phyloP scores from a whole-genome alignment of 768 basidiomycete genomes.

The Plicaturopsis crispa region DNA sequence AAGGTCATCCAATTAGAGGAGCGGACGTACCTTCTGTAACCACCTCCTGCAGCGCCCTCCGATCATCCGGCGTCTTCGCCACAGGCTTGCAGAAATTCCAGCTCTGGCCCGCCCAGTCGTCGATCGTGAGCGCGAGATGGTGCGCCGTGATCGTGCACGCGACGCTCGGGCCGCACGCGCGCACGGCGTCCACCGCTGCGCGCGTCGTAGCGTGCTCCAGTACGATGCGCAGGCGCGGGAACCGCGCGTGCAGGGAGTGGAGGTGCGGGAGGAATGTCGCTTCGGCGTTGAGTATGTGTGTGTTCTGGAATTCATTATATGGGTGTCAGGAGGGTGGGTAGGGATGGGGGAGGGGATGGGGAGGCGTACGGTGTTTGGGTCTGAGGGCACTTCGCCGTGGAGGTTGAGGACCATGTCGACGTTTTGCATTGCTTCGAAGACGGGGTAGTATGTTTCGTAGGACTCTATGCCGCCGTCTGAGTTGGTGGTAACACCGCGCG shows the following conservation, averaged over 20 bases:
- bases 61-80: conserved; percentile 91
- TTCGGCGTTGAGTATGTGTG: conserved; percentile 92
- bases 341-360: conserved; percentile 2
- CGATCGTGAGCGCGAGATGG: conserved; percentile 88
- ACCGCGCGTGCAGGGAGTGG: conserved; percentile 67
- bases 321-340: conserved; percentile 3
- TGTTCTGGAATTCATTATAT: conserved; percentile 45
- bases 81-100: conserved; percentile 98
- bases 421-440: conserved; percentile 92
- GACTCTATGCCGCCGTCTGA: conserved; percentile 95
- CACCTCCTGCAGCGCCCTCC: conserved; percentile 72
- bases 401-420: conserved; percentile 92
- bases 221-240: conserved; percentile 89
- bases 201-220: conserved; percentile 95
- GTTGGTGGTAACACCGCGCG: conserved; percentile 95
- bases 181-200: conserved; percentile 83
- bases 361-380: conserved; percentile 45
- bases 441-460: conserved; percentile 87
- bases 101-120: conserved; percentile 94
- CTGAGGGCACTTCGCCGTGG: conserved; percentile 96
- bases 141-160: conserved; percentile 97
- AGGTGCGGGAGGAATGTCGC: conserved; percentile 84
- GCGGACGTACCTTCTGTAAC: conserved; percentile 56
- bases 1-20: not conserved
- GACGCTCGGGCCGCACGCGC: conserved; percentile 70